Evolutionary conservation across 225 moss, liverwort and hornwort genomes (phyloP).

Genomic region (Antitrichia curtipendula): DNA sequence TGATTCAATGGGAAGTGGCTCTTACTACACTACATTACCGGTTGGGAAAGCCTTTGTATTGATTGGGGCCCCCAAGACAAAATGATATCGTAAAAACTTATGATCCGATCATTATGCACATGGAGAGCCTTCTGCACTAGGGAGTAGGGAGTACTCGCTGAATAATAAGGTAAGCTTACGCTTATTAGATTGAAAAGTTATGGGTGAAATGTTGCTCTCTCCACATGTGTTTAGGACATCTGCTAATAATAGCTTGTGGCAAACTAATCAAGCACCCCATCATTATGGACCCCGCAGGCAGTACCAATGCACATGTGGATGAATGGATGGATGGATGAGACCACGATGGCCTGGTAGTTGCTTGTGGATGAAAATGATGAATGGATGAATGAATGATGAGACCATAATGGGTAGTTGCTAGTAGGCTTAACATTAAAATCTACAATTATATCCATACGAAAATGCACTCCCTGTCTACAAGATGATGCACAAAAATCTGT

Average conservation of each 20-base stretch:
- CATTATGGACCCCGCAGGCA: neutral
- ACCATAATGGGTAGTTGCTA: neutral
- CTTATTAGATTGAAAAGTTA: neutral
- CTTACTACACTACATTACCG: neutral
- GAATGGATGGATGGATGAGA: constrained; percentile 1
- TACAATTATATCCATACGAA: neutral
- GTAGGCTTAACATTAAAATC: neutral
- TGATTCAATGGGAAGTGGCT: neutral
- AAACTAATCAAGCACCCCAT: constrained; percentile 12
- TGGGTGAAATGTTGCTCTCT: neutral
- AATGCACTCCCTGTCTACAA: neutral
- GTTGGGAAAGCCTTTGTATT: neutral
- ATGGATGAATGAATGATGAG: neutral
- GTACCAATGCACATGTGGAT: constrained; percentile 7
- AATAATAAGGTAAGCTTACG: too few relatives aligned
- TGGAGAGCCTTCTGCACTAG: neutral
- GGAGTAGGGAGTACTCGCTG: neutral
- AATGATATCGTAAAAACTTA: neutral
- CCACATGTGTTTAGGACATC: neutral
- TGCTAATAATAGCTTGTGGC: neutral
- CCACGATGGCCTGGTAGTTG: neutral
- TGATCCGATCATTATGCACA: neutral
- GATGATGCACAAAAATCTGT: neutral
- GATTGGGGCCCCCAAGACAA: neutral
- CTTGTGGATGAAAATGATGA: neutral